A percentile compares a stretch with the other conserved stretches of the same genome.
These are phyloP conservation scores for Canariomyces notabilis DNA, from an alignment of 2,329 filamentous ascomycete species.

Conservation along the genomic window DNA sequence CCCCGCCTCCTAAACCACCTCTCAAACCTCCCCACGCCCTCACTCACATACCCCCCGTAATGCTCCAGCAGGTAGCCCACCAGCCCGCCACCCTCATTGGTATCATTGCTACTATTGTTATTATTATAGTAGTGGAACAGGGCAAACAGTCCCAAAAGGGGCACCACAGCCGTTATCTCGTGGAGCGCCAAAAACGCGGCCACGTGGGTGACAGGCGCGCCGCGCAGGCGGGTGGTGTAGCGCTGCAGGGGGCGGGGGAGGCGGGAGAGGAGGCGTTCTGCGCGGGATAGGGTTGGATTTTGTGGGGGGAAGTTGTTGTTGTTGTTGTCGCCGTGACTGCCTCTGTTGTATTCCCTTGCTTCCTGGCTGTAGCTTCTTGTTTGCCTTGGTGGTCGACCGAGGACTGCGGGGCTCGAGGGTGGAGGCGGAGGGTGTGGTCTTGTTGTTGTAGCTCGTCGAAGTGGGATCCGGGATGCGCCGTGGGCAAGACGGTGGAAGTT, in stretches of 20 bases:
- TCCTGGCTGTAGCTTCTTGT: not conserved
- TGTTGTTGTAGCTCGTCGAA: not conserved
- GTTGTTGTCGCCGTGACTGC: not conserved
- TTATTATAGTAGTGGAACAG: constrained; percentile 83
- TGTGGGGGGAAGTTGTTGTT: not conserved
- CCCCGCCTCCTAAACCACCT: constrained; percentile 72
- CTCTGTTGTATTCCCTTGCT: not conserved
- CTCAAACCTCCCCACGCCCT: constrained; percentile 69
- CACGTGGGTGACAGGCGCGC: constrained; percentile 76
- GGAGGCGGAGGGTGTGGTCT: not conserved
- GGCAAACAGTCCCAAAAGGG: constrained; percentile 67
- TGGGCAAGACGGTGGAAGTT: not conserved
- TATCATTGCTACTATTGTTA: too few relatives aligned
- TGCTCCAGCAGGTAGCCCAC: constrained; percentile 45
- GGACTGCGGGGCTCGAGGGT: not conserved
- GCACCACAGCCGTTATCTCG: constrained; percentile 82
- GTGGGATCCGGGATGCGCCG: not conserved
- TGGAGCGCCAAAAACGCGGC: constrained; percentile 85
- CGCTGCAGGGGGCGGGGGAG: constrained; percentile 63
- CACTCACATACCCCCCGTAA: constrained; percentile 47
- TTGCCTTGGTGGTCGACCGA: not conserved
- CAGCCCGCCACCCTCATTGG: constrained; percentile 63
- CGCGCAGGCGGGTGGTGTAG: constrained; percentile 65
- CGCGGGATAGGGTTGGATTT: constrained; percentile 27
- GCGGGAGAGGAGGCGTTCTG: constrained; percentile 44